A percentile compares a stretch with the other conserved stretches of the same genome.
These are phyloP conservation scores for Euphorbia tirucalli DNA, from an alignment of 345 rosid genomes.

Conservation along the genomic window DNA sequence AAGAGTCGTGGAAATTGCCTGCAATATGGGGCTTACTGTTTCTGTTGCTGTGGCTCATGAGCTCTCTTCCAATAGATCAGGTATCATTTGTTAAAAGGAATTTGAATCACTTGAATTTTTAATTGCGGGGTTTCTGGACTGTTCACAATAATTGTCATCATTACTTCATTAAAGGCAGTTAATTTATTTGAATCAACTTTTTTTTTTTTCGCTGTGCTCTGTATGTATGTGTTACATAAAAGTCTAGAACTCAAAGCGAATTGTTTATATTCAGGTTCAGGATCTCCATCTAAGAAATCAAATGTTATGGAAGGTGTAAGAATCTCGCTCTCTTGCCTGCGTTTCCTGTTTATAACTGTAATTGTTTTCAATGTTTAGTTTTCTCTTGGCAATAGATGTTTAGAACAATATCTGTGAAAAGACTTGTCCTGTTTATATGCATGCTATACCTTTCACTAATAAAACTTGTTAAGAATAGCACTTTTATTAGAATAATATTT, in stretches of 20 bases:
- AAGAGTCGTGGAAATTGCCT: constrained; percentile 64
- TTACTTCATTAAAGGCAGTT: not conserved
- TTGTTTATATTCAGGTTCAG: constrained; percentile 35
- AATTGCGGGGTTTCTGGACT: too few species aligned
- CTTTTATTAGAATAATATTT: not conserved
- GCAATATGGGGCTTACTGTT: constrained; percentile 49
- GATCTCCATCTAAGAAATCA: constrained; percentile 31
- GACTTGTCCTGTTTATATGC: not conserved
- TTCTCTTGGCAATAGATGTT: not conserved
- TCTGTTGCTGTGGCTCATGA: constrained; percentile 81
- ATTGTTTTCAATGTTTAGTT: not conserved
- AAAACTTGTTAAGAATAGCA: not conserved
- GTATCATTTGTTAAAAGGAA: constrained; percentile 22
- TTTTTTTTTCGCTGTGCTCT: not conserved
- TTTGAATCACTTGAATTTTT: too few species aligned
- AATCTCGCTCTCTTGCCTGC: constrained; percentile 30
- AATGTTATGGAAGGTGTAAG: constrained; percentile 52
- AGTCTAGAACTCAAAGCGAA: not conserved
- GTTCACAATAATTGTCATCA: not conserved
- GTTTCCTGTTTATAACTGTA: not conserved
- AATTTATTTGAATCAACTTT: not conserved
- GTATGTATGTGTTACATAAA: not conserved
- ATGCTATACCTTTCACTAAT: not conserved
- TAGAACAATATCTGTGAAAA: not conserved
- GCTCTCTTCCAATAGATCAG: constrained; percentile 38